Evolutionary conservation across 257 asterid genomes (phyloP), one percentile per base, ranked within the genome.

Genomic region (Thymus mandschuricus): DNA sequence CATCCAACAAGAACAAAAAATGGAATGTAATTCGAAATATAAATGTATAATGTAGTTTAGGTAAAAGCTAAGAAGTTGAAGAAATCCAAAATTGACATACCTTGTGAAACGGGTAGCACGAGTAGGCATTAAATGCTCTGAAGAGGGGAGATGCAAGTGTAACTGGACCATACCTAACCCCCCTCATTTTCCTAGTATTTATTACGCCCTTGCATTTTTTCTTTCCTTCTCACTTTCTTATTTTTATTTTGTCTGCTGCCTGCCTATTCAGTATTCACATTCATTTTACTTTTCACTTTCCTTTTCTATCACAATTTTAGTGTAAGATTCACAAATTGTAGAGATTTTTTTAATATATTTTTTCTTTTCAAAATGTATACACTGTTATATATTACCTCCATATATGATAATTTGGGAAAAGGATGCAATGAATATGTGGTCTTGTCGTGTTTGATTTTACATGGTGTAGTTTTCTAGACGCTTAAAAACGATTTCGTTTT

Each of bases 101-200:
- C 81, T 72, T 60, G 77, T 60, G 29, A 38, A 11, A 45, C 58
- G 73, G 76, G 81, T 64, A 30, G 54, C 77, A 59, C 31, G 61
- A 40, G 64, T 60, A 8, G 11, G 45, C 73, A 72, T 66, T 77
- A 72, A 77, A 67, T 72, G 78, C 64, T 50, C 61, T 60, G 57
- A 1, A 5, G 30, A 6, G 40, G 66, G 33, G 60, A 28, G 56
- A 27, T 64, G 76, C 56, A 59, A 75, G 74, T 57, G 76, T 62
- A 59, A 75, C 77, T 57, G 74, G 75, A 66, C 81, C 81, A 21
- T 60, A 65, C 77, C 74, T 66, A 71, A n/a, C 27, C 1, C 27
- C 60, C 5, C 66, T 21, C 21, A 70, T 55, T 4, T 70, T 76
- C 72, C 73, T 65, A 70, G 4, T 70, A 65, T 71, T 70, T 70